These are phyloP conservation scores for Sporobolus alterniflorus DNA, from an alignment of 202 grass and related monocot genomes.

Conservation along the genomic window DNA sequence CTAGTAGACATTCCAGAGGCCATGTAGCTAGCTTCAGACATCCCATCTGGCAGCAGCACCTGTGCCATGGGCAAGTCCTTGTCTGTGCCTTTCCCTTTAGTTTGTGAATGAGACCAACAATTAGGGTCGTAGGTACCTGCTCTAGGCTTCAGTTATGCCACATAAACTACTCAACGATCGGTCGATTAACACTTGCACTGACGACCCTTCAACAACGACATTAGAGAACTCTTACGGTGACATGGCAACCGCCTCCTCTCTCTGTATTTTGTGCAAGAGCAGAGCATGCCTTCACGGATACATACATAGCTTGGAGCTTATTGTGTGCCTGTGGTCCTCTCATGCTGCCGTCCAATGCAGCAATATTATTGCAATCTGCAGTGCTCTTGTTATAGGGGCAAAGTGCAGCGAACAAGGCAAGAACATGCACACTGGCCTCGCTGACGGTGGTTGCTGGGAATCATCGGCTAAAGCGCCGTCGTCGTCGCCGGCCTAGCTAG, in stretches of 20 bases:
- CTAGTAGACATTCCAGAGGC: not conserved
- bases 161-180: constrained; percentile 25
- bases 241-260: constrained; percentile 22
- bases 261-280: not conserved
- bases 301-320: not conserved
- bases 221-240: constrained; percentile 16
- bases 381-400: no score
- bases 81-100: constrained; percentile 24
- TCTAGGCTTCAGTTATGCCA: constrained; percentile 48
- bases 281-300: not conserved
- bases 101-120: not conserved
- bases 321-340: constrained; percentile 23
- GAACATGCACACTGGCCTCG: not conserved
- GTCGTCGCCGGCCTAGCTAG: constrained; percentile 54
- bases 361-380: constrained; percentile 10
- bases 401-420: constrained; percentile 22
- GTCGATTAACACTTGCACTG: constrained; percentile 24
- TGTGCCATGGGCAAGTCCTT: constrained; percentile 29
- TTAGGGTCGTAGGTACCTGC: constrained; percentile 3
- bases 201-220: constrained; percentile 21
- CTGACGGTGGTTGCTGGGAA: constrained; percentile 15
- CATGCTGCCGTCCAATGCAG: not conserved
- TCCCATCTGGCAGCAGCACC: constrained; percentile 22
- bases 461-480: constrained; percentile 19
- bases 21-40: constrained; percentile 30